phyloP scores from a whole-genome alignment of 2,329 filamentous ascomycete genomes.

The Colletotrichum sp. region DNA sequence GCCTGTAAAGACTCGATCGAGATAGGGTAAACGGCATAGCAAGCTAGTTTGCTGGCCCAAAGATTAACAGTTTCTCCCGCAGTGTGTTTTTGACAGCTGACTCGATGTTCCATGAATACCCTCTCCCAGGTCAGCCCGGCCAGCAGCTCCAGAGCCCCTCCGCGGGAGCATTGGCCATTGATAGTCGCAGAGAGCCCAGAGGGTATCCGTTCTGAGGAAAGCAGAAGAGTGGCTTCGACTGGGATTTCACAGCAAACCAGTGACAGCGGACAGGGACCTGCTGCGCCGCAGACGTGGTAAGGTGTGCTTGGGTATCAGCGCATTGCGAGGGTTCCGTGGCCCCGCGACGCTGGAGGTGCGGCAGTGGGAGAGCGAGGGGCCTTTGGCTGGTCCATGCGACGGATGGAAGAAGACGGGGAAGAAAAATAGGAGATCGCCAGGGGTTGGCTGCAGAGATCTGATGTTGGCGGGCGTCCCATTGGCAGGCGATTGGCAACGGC shows the following conservation, averaged over 20 bases:
- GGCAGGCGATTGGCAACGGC: not conserved
- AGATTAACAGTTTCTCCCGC: not conserved
- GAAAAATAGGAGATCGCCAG: not conserved
- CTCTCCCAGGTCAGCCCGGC: not conserved
- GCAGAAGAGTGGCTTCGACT: not conserved
- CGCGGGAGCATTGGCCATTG: not conserved
- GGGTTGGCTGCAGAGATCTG: slow-evolving; percentile 13
- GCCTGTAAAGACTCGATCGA: not conserved
- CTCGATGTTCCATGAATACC: not conserved
- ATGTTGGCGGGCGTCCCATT: not conserved
- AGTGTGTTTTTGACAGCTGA: not conserved
- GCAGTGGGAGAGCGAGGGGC: not conserved
- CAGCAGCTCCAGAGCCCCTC: not conserved
- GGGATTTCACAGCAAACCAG: not conserved
- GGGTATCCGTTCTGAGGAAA: not conserved
- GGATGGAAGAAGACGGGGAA: not conserved
- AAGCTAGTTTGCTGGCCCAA: not conserved
- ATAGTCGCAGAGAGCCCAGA: not conserved
- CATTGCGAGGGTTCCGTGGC: not conserved
- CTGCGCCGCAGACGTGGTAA: slow-evolving; percentile 6
- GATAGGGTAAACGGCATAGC: not conserved
- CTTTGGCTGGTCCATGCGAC: slow-evolving; percentile 11
- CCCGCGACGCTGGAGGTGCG: not conserved
- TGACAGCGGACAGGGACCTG: not conserved
- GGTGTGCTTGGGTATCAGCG: not conserved